Evolutionary conservation across 768 basidiomycete genomes (phyloP).

Genomic region (Thelephora ganbajun): DNA sequence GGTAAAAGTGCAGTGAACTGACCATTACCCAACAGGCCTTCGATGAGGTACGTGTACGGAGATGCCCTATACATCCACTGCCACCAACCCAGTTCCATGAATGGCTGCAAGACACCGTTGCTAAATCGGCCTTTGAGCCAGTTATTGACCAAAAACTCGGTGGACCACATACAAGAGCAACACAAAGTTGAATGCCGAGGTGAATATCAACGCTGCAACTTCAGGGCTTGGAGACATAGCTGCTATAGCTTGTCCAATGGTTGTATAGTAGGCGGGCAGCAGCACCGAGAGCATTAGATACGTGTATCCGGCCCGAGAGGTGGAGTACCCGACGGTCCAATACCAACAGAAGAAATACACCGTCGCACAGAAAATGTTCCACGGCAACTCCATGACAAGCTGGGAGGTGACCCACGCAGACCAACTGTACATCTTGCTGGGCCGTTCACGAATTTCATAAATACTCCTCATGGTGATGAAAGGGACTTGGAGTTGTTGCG

Average conservation of each 20-base stretch:
- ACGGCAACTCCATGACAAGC: slow-evolving; percentile 26
- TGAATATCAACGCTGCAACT: slow-evolving; percentile 26
- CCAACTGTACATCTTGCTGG: slow-evolving; percentile 29
- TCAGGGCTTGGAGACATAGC: slow-evolving; percentile 26
- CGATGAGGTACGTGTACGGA: slow-evolving; percentile 25
- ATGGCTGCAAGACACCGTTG: slow-evolving; percentile 35
- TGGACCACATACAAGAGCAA: slow-evolving; percentile 25
- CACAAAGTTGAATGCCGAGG: slow-evolving; percentile 24
- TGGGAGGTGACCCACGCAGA: slow-evolving; percentile 21
- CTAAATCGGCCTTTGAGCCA: slow-evolving; percentile 11
- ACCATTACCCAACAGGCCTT: slow-evolving; percentile 32
- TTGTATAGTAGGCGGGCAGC: slow-evolving; percentile 30
- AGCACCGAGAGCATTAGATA: slow-evolving; percentile 23
- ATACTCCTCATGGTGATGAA: slow-evolving; percentile 25
- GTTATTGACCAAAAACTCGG: not conserved
- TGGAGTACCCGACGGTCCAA: slow-evolving; percentile 28
- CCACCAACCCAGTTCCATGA: slow-evolving; percentile 29
- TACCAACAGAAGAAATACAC: slow-evolving; percentile 36
- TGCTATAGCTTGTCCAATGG: slow-evolving; percentile 27
- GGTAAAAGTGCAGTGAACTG: slow-evolving; percentile 7
- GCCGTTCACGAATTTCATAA: slow-evolving; percentile 28
- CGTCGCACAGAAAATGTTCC: slow-evolving; percentile 26
- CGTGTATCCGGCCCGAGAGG: slow-evolving; percentile 24
- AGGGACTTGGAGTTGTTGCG: slow-evolving; percentile 27
- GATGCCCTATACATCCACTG: slow-evolving; percentile 25